These are phyloP conservation scores for Aureoboletus auriporus DNA, from an alignment of 768 basidiomycete species.

Conservation along the genomic window DNA sequence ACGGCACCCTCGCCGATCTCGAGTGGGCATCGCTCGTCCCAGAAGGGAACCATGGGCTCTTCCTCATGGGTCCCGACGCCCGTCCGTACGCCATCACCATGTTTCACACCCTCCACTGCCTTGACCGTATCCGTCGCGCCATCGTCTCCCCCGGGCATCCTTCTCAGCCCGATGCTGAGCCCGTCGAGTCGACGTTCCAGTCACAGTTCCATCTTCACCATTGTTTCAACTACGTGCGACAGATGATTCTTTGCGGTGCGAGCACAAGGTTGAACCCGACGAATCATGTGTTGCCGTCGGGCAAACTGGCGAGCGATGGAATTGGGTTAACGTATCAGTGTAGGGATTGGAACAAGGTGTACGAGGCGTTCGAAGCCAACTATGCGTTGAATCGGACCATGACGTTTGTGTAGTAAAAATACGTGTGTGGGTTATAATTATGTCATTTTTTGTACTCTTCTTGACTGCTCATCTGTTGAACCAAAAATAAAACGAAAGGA, in stretches of 20 bases:
- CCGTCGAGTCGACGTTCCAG: background rate
- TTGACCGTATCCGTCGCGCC: conserved; percentile 33
- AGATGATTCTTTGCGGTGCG: conserved; percentile 35
- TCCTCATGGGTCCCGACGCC: conserved; percentile 10
- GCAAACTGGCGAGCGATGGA: conserved; percentile 14
- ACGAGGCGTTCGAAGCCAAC: conserved; percentile 19
- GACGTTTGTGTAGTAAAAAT: background rate
- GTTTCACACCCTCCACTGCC: conserved; percentile 39
- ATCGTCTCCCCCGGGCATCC: conserved; percentile 5
- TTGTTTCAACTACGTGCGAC: conserved; percentile 39
- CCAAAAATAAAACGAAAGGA: too few relatives aligned
- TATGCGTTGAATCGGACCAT: conserved; percentile 19
- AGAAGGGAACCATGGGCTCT: conserved; percentile 14
- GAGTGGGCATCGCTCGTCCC: conserved; percentile 26
- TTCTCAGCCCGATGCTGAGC: too few relatives aligned
- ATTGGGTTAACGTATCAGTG: conserved; percentile 21
- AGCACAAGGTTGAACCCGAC: conserved; percentile 30
- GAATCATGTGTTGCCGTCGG: conserved; percentile 10
- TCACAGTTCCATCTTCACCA: conserved; percentile 24
- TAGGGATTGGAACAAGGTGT: conserved; percentile 20
- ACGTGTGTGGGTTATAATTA: background rate
- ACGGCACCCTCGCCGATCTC: conserved; percentile 20
- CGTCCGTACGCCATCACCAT: conserved; percentile 34
- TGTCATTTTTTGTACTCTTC: background rate
- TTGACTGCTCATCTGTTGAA: too few relatives aligned